Base-by-base conservation (phyloP, 345 rosid species). In the Citrus glauca region DNA sequence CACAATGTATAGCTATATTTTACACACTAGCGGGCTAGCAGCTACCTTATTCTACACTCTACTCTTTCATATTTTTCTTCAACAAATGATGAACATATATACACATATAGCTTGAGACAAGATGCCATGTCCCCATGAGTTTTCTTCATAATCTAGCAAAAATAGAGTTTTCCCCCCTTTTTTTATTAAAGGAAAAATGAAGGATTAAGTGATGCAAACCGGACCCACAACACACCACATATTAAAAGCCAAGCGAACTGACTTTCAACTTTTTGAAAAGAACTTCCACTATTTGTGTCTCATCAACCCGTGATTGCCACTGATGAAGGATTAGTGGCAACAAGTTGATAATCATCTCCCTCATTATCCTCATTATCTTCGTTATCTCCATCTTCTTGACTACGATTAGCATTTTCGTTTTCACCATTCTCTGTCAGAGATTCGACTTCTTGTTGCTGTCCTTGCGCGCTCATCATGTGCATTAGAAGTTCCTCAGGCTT, bases 401-500 rank as follows among this genome's bases (percentile, higher is more conserved):
- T 81, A 72, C 64, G 86, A 79, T 78, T 80, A n/a, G 38, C 74
- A 25, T 77, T 81, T 63, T 82, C 81, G 9, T 84, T 83, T 74
- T 62, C 84, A 16, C 70, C 79, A 35, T 86, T 85, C 45, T 82
- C 89, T 30, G 77, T 77, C 14, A 76, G 76, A 37, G 81, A 86
- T 40, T 75, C 87, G 7, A 72, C 81, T 6, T 72, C 85, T 20
- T 77, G 81, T 55, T 42, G 84, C 40, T 86, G 85, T 57, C 68
- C 85, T 72, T 79, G 89, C 33, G 71, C 72, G 42, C 82, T 78
- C 84, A 87, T 82, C 89, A 87, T 83, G 59, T 87, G 89, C 89
- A 87, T 83, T 70, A 88, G 73, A 69, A 85, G 90, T 66, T 87
- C 91, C 74, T 85, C 91, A 3, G 88, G 89, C 82, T 82, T 86